phyloP scores from a whole-genome alignment of 2,329 filamentous ascomycete species.

The Paecilomyces fulvus region DNA sequence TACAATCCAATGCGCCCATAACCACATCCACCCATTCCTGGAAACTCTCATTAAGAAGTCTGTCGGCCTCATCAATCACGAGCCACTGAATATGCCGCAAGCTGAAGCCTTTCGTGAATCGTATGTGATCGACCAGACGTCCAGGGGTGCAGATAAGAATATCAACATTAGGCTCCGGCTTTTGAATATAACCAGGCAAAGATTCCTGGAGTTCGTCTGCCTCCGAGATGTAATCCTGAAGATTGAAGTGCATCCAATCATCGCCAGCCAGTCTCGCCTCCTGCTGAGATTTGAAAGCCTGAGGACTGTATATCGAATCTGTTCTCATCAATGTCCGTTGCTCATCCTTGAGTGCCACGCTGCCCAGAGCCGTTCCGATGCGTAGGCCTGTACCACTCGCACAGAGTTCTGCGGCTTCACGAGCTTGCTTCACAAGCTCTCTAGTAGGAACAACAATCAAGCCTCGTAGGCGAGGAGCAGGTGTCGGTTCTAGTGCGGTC shows the following conservation, averaged over 20 bases:
- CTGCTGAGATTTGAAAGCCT: slow-evolving; percentile 44
- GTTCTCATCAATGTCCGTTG: slow-evolving; percentile 54
- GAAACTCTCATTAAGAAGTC: slow-evolving; percentile 82
- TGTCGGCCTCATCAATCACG: slow-evolving; percentile 88
- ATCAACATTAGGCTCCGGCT: slow-evolving; percentile 67
- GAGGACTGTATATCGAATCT: slow-evolving; percentile 61
- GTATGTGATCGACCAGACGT: slow-evolving; percentile 82
- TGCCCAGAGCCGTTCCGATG: slow-evolving; percentile 76
- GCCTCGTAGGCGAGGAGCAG: slow-evolving; percentile 61
- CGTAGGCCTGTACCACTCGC: slow-evolving; percentile 63
- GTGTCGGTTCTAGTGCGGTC: slow-evolving; percentile 59
- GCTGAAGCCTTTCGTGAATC: slow-evolving; percentile 71
- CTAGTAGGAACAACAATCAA: slow-evolving; percentile 84
- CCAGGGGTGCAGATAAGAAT: slow-evolving; percentile 88
- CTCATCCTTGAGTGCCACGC: slow-evolving; percentile 61
- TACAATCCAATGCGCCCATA: slow-evolving; percentile 49
- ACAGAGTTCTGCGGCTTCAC: slow-evolving; percentile 68
- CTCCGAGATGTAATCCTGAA: slow-evolving; percentile 38
- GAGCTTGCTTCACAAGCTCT: slow-evolving; percentile 80
- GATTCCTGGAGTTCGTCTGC: slow-evolving; percentile 29
- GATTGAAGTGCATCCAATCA: slow-evolving; percentile 40
- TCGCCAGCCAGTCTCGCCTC: slow-evolving; percentile 34
- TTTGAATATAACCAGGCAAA: slow-evolving; percentile 55
- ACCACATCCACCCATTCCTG: slow-evolving; percentile 79
- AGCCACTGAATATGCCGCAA: slow-evolving; percentile 77